phyloP scores from a whole-genome alignment of 2,329 filamentous ascomycete genomes.

The Cyphellophora attinorum region DNA sequence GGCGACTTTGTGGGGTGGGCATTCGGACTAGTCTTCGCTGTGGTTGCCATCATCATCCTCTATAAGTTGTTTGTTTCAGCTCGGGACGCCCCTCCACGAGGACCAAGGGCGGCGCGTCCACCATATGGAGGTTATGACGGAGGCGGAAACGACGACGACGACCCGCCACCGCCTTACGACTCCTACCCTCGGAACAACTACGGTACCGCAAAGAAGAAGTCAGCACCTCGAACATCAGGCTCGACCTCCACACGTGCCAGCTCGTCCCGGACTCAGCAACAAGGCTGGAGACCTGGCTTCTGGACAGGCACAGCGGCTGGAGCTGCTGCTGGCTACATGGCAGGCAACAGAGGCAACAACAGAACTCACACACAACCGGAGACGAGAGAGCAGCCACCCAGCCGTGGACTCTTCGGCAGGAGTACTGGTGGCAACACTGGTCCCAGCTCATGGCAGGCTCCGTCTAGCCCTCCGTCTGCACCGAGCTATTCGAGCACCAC shows the following conservation, averaged over 20 bases:
- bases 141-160: slow-evolving; percentile 25
- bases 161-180: slow-evolving; percentile 32
- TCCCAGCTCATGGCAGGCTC: slow-evolving; percentile 15
- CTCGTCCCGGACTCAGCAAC: slow-evolving; percentile 7
- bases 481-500: slow-evolving; percentile 21
- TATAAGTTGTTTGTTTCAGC: slow-evolving; percentile 17
- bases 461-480: slow-evolving; percentile 12
- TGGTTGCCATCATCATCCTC: slow-evolving; percentile 22
- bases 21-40: slow-evolving; percentile 25
- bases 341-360: slow-evolving; percentile 25
- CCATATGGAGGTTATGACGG: slow-evolving; percentile 23
- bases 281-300: slow-evolving; percentile 36
- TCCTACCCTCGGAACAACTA: slow-evolving; percentile 25
- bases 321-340: slow-evolving; percentile 30
- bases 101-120: slow-evolving; percentile 16
- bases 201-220: slow-evolving; percentile 33
- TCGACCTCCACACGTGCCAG: slow-evolving; percentile 9
- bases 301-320: slow-evolving; percentile 36
- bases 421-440: slow-evolving; percentile 25
- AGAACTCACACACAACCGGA: slow-evolving; percentile 12
- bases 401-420: slow-evolving; percentile 6
- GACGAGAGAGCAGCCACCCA: slow-evolving; percentile 5
- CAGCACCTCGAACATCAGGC: slow-evolving; percentile 17
- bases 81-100: slow-evolving; percentile 18
- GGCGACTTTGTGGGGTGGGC: slow-evolving; percentile 20